These are phyloP conservation scores for Neurospora sp. DNA, from an alignment of 495 filamentous ascomycete genomes.

Conservation along the genomic window DNA sequence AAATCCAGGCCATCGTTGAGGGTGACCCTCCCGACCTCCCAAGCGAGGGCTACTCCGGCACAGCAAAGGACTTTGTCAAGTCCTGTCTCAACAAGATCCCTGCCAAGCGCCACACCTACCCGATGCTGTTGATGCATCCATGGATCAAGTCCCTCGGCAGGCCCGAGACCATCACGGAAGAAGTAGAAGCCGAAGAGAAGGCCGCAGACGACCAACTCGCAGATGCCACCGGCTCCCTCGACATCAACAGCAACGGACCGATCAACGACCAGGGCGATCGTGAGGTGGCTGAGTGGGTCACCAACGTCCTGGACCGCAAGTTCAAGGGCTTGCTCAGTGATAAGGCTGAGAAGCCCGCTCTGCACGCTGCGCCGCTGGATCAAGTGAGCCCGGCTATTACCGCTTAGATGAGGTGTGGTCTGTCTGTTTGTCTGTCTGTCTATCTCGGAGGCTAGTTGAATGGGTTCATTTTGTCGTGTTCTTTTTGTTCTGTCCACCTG, in stretches of 20 bases:
- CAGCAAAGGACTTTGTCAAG: conserved; percentile 76
- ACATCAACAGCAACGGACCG: conserved; percentile 24
- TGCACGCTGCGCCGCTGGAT: conserved; percentile 70
- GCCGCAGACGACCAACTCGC: conserved; percentile 38
- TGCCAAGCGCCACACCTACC: conserved; percentile 81
- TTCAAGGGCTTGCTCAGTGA: conserved; percentile 34
- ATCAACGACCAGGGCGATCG: conserved; percentile 44
- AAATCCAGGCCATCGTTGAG: conserved; percentile 81
- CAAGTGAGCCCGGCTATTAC: conserved; percentile 34
- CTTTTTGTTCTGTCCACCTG: not conserved
- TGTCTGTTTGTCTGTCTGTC: not conserved
- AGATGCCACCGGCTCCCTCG: conserved; percentile 31
- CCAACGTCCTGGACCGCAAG: conserved; percentile 54
- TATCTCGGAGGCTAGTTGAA: not conserved
- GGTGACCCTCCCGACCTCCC: conserved; percentile 87
- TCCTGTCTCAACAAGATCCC: conserved; percentile 91
- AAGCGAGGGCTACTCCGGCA: conserved; percentile 60
- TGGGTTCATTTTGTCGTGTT: not conserved
- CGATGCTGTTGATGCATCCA: conserved; percentile 75
- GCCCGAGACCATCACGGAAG: conserved; percentile 72
- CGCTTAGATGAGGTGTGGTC: not conserved
- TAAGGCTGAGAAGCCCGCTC: conserved; percentile 46
- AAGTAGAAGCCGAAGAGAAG: conserved; percentile 52
- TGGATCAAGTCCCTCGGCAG: conserved; percentile 77
- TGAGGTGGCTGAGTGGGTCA: conserved; percentile 82